Evolutionary conservation across 2,329 filamentous ascomycete genomes (phyloP), one percentile per base, ranked within the genome.

Genomic region (Stagonosporopsis cucurbitacearum): DNA sequence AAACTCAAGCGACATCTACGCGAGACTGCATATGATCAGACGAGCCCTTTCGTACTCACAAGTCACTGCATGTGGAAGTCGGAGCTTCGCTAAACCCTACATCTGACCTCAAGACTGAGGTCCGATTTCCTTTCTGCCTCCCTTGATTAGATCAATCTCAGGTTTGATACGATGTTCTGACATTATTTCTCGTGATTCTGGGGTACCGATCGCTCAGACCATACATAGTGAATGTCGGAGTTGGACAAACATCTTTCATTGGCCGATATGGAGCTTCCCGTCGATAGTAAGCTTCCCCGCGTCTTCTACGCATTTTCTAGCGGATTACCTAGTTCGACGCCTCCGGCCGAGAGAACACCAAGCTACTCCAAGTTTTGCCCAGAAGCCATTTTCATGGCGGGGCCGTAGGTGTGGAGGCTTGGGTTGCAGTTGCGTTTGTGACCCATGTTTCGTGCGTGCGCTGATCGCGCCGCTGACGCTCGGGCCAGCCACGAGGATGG

Each of bases 271-370:
- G 11, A 17, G 35, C 19, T 19, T 6, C 13, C 36, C 22, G 26
- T 19, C 39, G 11, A n/a, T 23, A 30, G 26, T 26, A 25, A 39
- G 32, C 32, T 51, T 51, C 49, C 49, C 41, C 40, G 49, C 41
- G 37, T 9, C 41, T 51, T 51, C 49, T 33, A 40, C 32, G 41
- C 19, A 15, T 39, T 51, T 51, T 51, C 49, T 45, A 51, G 50
- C 41, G 42, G 15, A 40, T 36, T 40, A 23, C 26, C 41, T 37
- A 33, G 35, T 35, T 52, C 7, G 35, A 46, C 25, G 35, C 50
- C 35, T 20, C 50, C 50, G 42, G 50, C 42, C 50, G 50, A 30
- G 40, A 37, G 32, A 37, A 15, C n/a, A 33, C 35, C 25, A 46
- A 40, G 35, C 41, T 40, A 25, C 33, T 22, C 41, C 32, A 52